Conservation (phyloP, 176 grass and related monocot species). For the Raddia guianensis region DNA sequence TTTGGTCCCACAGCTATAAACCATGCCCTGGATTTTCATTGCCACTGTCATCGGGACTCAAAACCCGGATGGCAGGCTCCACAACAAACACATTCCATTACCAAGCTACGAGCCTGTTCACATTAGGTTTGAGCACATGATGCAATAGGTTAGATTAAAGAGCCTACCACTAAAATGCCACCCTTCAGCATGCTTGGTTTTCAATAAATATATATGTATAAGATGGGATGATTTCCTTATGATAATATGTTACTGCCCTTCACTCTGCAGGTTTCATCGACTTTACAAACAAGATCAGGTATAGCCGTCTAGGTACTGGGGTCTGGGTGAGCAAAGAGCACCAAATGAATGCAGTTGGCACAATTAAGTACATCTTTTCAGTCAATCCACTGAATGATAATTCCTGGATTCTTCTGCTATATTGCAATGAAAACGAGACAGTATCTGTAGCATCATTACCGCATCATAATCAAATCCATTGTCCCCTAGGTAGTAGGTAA, state of each 20-base stretch:
- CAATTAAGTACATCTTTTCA: neutral
- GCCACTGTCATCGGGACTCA: too few relatives aligned
- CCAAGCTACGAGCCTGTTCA: too few relatives aligned
- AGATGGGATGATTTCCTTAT: neutral
- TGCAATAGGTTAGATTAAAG: neutral
- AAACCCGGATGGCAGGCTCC: too few relatives aligned
- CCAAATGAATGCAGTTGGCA: neutral
- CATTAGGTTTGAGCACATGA: neutral
- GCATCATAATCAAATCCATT: neutral
- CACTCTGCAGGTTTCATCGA: slow-evolving; percentile 8
- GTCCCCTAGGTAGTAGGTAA: neutral
- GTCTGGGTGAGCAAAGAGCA: neutral
- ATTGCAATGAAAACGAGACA: neutral
- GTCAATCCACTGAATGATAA: neutral
- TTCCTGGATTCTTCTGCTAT: neutral
- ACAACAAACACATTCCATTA: too few relatives aligned
- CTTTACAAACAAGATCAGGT: neutral
- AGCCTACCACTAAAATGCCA: neutral
- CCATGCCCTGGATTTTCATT: neutral
- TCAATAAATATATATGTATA: neutral
- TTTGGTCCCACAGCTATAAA: too few relatives aligned
- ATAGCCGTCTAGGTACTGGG: too few relatives aligned
- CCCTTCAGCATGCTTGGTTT: slow-evolving; percentile 4
- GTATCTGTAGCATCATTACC: neutral
- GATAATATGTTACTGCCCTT: neutral